Evolutionary conservation across 1,139 yeast species (phyloP), one percentile per base, ranked within the genome.

Genomic region (Hansenula lynferdii): DNA sequence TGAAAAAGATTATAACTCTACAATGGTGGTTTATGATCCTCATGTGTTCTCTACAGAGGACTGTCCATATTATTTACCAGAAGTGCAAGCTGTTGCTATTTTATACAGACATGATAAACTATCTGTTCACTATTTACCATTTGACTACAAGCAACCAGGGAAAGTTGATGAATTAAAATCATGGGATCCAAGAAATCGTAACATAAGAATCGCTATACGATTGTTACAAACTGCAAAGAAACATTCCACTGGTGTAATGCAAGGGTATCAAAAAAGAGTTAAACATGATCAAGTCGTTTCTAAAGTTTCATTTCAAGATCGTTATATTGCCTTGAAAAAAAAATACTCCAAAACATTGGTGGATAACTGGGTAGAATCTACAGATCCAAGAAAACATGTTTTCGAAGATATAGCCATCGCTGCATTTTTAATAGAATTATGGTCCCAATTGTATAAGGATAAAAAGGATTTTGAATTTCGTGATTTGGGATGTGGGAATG

Each of bases 391-490:
- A 51, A 92, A 92, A 58, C 98, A 92, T 62, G 97, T 90, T 0
- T 92, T 90, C 64, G 98, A 92, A 65, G 98, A 92, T 57, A 73
- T 92, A 40, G 95, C 96, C 2, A 90, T 92, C 49, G 97, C 97
- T 0, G 96, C 97, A 0, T 92, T 90, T 52, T 67, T 92, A 42
- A 84, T 90, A n/a, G 96, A 86, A 58, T 70, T 86, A 28, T 90
- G 97, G 97, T 65, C 64, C 8, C 65, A 71, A 34, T 75, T 76
- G 41, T 85, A 81, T 48, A n/a, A 37, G 18, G 56, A 63, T 27
- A 61, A 61, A 28, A 66, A 67, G 25, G 65, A 65, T 14, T 78
- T 86, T 56, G 80, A 82, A 48, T 90, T 90, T 56, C 72, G 94
- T 44, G 98, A 92, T 59, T 61, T 90, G 41, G 98, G 98, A 0